Base-by-base conservation (phyloP, 352 stramenopile genomes). In the Bremia lactucae region DNA sequence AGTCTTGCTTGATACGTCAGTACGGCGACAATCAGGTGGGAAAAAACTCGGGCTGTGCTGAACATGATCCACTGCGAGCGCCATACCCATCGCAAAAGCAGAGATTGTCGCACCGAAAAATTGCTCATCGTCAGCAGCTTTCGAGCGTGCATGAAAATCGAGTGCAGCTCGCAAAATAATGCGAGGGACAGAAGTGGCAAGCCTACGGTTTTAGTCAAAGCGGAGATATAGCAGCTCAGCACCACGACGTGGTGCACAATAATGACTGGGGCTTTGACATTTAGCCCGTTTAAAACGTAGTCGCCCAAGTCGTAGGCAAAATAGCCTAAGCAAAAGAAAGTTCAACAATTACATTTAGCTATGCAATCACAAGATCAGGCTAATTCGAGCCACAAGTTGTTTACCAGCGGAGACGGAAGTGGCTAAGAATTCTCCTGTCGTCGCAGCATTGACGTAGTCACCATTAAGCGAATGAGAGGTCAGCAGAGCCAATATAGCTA, bases 221-320 rank as follows among this genome's bases (percentile, higher is more conserved):
- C 76, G 6, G 76, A 76, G 46, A 79, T 81, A 56, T 88, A 86
- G 59, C 76, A 88, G 42, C 83, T 70, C 33, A 88, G 65, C 52
- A 88, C 75, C 11, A 86, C 69, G 26, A 82, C 72, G 55, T 88
- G 76, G 45, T 88, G 76, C 20, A 71, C 41, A 19, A 88, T 59
- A 43, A 88, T 83, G 19, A 65, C 67, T 6, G 72, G 71, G 0
- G 72, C 59, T 49, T 86, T 86, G 55, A 81, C 59, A 48, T 88
- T 85, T 25, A 88, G 49, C 0, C 69, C 55, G 29, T 88, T 70
- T 19, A 86, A 58, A 55, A 84, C 50, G 28, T 75, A 88, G 49
- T 88, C 76, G 68, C 71, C 83, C 37, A 86, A 66, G 36, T 88
- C 76, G 41, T 88, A 86, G n/a, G 68, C 72, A 52, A 88, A 88